These are phyloP conservation scores for Colletotrichum sp. DNA, from an alignment of 2,329 filamentous ascomycete species.

Conservation along the genomic window DNA sequence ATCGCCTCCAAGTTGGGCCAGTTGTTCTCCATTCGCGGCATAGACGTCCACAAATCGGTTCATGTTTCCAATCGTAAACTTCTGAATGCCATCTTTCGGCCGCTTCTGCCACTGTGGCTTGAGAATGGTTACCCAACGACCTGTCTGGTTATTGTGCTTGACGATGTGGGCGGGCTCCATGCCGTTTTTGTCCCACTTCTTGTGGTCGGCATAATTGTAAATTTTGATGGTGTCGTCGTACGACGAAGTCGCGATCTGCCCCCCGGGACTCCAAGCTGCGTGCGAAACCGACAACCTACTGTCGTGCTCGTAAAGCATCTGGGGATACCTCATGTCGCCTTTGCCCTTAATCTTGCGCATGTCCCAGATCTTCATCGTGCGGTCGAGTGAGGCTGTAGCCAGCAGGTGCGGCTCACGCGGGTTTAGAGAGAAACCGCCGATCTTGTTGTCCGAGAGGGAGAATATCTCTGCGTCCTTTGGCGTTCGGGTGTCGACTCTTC, in stretches of 20 bases:
- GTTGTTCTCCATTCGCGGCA: conserved; percentile 79
- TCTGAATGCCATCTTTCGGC: conserved; percentile 80
- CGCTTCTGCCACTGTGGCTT: conserved; percentile 88
- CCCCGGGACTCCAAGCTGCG: conserved; percentile 85
- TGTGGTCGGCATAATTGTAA: conserved; percentile 74
- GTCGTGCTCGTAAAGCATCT: conserved; percentile 79
- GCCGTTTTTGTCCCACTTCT: conserved; percentile 61
- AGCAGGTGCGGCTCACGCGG: conserved; percentile 81
- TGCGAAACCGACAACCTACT: conserved; percentile 89
- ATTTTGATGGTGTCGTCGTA: conserved; percentile 98
- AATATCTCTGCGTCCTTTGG: conserved; percentile 67
- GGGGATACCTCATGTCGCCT: conserved; percentile 64
- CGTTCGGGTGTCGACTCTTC: conserved; percentile 78
- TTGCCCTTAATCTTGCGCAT: conserved; percentile 76
- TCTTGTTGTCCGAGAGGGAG: conserved; percentile 87
- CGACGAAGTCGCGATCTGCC: conserved; percentile 87
- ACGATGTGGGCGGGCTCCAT: no score
- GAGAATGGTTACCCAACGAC: conserved; percentile 85
- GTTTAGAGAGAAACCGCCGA: conserved; percentile 89
- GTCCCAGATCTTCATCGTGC: conserved; percentile 93
- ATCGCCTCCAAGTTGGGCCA: conserved; percentile 87
- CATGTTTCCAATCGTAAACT: conserved; percentile 96
- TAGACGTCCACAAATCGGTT: conserved; percentile 96
- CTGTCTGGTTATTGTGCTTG: conserved; percentile 98
- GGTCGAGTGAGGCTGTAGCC: conserved; percentile 88